Conservation (phyloP, 208 protist genomes). For the Giardia muris region DNA sequence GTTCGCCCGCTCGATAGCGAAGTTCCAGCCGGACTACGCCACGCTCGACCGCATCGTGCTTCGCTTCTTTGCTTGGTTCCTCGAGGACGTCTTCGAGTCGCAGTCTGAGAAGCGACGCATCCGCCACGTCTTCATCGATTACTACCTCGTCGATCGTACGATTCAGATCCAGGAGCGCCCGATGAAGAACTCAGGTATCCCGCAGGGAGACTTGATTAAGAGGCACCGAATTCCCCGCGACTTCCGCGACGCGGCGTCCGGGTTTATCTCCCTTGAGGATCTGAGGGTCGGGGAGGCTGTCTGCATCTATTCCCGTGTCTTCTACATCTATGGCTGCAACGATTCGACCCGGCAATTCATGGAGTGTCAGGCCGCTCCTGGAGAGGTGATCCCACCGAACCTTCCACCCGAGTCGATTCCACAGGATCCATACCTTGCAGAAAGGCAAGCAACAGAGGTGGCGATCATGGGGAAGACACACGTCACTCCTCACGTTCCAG, state of each 20-base stretch:
- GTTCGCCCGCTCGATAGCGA: background rate
- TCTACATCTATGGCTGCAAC: conserved; percentile 71
- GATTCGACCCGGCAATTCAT: conserved; percentile 70
- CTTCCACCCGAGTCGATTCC: conserved; percentile 54
- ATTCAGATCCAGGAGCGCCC: conserved; percentile 67
- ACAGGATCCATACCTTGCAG: background rate
- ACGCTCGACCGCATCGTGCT: conserved; percentile 72
- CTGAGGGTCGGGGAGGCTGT: conserved; percentile 62
- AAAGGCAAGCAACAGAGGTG: background rate
- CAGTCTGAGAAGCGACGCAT: conserved; percentile 61
- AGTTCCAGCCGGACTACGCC: conserved; percentile 58
- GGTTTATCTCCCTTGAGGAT: conserved; percentile 62
- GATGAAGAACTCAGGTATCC: conserved; percentile 69
- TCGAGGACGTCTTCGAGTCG: conserved; percentile 69
- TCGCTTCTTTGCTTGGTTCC: conserved; percentile 75
- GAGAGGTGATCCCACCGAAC: conserved; percentile 50
- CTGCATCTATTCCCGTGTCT: conserved; percentile 60
- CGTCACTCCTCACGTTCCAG: conserved; percentile 31
- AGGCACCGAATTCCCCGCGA: conserved; percentile 58
- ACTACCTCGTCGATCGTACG: conserved; percentile 72
- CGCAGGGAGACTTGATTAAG: conserved; percentile 60
- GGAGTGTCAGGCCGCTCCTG: conserved; percentile 56
- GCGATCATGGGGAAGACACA: background rate
- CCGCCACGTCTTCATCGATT: conserved; percentile 67
- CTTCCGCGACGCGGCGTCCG: conserved; percentile 53